phyloP scores from a whole-genome alignment of 208 protist genomes.

The Lotmaria passim region DNA sequence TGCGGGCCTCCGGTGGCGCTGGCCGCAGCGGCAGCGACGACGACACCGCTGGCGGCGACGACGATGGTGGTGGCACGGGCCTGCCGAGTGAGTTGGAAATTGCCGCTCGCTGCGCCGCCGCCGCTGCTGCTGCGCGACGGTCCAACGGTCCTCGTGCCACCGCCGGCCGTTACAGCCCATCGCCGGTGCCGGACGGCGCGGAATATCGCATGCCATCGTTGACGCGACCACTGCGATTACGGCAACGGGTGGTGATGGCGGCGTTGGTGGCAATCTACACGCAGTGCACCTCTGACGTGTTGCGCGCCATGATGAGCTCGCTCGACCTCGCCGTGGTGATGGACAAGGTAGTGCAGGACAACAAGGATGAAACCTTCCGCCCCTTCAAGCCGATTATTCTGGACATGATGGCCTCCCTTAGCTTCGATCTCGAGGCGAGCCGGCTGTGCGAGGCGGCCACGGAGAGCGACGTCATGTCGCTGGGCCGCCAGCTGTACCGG shows the following conservation, averaged over 20 bases:
- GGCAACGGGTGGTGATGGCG: slow-evolving; percentile 31
- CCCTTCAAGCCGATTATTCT: slow-evolving; percentile 68
- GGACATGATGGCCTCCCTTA: slow-evolving; percentile 59
- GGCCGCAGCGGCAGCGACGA: neutral
- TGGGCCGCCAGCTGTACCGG: slow-evolving; percentile 44
- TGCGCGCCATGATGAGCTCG: slow-evolving; percentile 57
- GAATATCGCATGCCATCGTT: slow-evolving; percentile 6
- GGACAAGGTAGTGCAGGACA: slow-evolving; percentile 52
- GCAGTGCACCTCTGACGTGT: slow-evolving; percentile 49
- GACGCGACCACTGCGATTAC: slow-evolving; percentile 13
- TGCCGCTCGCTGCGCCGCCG: neutral
- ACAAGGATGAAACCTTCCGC: slow-evolving; percentile 57
- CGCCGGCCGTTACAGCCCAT: neutral
- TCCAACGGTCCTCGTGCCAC: slow-evolving; percentile 2
- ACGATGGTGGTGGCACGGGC: slow-evolving; percentile 1
- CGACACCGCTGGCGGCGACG: neutral
- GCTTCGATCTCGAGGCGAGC: slow-evolving; percentile 65
- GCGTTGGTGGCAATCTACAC: slow-evolving; percentile 64
- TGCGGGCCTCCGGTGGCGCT: neutral
- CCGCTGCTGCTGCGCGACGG: neutral
- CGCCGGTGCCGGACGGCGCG: neutral
- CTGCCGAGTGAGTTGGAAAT: slow-evolving; percentile 13
- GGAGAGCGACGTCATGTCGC: slow-evolving; percentile 55
- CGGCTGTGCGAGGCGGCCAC: slow-evolving; percentile 50
- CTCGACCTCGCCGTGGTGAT: slow-evolving; percentile 60